These are phyloP conservation scores for Cicer yamashitae DNA, from an alignment of 306 rosid species.

Conservation along the genomic window DNA sequence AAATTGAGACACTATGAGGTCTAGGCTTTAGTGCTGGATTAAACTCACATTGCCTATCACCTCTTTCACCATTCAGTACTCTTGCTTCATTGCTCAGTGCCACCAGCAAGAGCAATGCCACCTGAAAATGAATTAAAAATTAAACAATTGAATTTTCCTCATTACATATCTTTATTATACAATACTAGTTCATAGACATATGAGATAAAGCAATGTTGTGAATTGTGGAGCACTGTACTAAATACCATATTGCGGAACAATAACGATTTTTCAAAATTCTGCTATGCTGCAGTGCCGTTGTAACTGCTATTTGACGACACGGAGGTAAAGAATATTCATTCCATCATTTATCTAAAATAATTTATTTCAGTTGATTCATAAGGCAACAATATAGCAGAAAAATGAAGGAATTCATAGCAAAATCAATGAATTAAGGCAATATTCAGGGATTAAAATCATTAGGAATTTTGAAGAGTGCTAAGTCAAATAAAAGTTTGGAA, in stretches of 20 bases:
- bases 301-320: too few species aligned
- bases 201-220: too few species aligned
- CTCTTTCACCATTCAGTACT: slow-evolving; percentile 50
- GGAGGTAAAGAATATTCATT: too few species aligned
- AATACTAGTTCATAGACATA: neutral
- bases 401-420: neutral
- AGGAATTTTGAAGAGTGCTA: neutral
- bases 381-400: slow-evolving; percentile 7
- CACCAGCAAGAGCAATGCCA: slow-evolving; percentile 77
- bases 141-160: slow-evolving; percentile 37
- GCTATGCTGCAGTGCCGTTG: too few species aligned
- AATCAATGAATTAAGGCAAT: slow-evolving; percentile 21
- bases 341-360: neutral
- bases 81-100: slow-evolving; percentile 68
- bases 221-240: too few species aligned
- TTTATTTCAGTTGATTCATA: slow-evolving; percentile 26
- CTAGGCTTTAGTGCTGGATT: slow-evolving; percentile 65
- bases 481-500: neutral
- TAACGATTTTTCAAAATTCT: too few species aligned
- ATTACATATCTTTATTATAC: slow-evolving; percentile 8
- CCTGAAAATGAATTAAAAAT: slow-evolving; percentile 54
- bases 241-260: too few species aligned
- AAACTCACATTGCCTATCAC: slow-evolving; percentile 61
- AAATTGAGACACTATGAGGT: slow-evolving; percentile 89
- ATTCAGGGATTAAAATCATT: neutral